Conservation (phyloP, 768 basidiomycete genomes). For the Rhizopogon roseolus region DNA sequence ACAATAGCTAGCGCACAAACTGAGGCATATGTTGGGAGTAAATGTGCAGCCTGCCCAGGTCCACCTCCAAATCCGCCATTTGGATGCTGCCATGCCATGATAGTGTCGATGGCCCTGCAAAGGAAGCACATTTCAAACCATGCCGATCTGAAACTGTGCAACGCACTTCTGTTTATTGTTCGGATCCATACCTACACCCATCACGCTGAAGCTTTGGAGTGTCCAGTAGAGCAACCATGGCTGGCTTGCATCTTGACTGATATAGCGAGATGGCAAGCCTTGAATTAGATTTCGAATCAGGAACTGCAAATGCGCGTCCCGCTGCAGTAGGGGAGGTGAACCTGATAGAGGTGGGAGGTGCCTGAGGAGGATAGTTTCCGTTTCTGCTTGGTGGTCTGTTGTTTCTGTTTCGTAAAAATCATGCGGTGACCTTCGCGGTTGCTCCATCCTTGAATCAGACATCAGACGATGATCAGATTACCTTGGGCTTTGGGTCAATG, state of each 20-base stretch:
- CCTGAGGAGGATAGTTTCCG: conserved; percentile 57
- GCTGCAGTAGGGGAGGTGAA: conserved; percentile 42
- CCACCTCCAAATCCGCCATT: conserved; percentile 92
- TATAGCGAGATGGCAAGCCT: conserved; percentile 76
- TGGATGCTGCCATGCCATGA: conserved; percentile 79
- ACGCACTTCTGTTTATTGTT: conserved; percentile 69
- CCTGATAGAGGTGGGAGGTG: conserved; percentile 39
- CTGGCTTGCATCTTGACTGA: conserved; percentile 87
- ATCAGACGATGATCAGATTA: neutral
- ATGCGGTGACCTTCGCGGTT: conserved; percentile 34
- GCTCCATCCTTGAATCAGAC: conserved; percentile 10
- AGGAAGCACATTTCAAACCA: neutral
- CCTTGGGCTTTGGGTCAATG: too few species aligned
- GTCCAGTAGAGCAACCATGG: conserved; percentile 97
- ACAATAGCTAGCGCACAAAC: conserved; percentile 81
- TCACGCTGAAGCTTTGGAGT: conserved; percentile 72
- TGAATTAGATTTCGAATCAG: conserved; percentile 69
- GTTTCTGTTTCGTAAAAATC: conserved; percentile 66
- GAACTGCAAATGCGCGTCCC: conserved; percentile 68
- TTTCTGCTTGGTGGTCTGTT: conserved; percentile 55
- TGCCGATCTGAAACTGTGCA: neutral
- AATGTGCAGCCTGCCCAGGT: conserved; percentile 80
- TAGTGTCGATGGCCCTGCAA: conserved; percentile 70
- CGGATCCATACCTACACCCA: conserved; percentile 78
- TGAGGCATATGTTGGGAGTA: conserved; percentile 87